Evolutionary conservation across 192 early-diverging fungal species (phyloP), one percentile per base, ranked within the genome.

Genomic region (Coemansia reversa): DNA sequence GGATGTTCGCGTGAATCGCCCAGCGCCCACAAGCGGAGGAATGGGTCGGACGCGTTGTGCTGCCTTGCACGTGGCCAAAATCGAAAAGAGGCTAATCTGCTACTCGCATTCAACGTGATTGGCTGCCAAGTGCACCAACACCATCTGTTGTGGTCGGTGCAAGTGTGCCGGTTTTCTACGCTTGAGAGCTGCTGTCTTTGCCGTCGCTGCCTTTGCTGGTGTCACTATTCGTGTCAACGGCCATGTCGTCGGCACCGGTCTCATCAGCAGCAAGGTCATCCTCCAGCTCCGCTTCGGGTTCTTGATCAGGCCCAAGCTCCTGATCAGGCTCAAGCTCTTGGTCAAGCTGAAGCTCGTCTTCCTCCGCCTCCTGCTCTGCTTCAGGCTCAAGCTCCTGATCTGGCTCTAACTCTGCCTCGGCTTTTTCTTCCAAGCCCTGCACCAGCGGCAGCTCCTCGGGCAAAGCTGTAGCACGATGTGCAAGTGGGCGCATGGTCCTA

Each of bases 401-500:
- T 18, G 48, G 16, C 16, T 50, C 59, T 4, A 16, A 12, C 3
- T 45, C 39, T 16, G 7, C 39, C 48, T 61, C 59, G 8, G 20
- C 27, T 27, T 61, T 62, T 8, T 50, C 62, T 35, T 39, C 28
- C 51, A 50, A 19, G 16, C 23, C 54, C 45, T 25, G 47, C 25
- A 45, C 42, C 7, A 51, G 25, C 32, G 20, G 54, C 48, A 49
- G 60, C 51, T 45, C 39, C 16, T 71, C 66, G 8, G 73, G 72
- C 48, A 69, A 66, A 1, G 72, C 62, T 20, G 47, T 30, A 16
- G 69, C 59, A 28, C 66, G 69, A 39, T 75, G 73, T 27, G 39
- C 55, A 2, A 81, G 66, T 45, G 78, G 66, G 16, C 72, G 69
- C 72, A 81, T 55, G 5, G 78, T 68, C 47, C 72, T 69, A 49